Percentiles rank a stretch among this genome's conserved stretches.
Conservation (phyloP, 2,329 filamentous ascomycete genomes). For the Harringtonia lauricola region DNA sequence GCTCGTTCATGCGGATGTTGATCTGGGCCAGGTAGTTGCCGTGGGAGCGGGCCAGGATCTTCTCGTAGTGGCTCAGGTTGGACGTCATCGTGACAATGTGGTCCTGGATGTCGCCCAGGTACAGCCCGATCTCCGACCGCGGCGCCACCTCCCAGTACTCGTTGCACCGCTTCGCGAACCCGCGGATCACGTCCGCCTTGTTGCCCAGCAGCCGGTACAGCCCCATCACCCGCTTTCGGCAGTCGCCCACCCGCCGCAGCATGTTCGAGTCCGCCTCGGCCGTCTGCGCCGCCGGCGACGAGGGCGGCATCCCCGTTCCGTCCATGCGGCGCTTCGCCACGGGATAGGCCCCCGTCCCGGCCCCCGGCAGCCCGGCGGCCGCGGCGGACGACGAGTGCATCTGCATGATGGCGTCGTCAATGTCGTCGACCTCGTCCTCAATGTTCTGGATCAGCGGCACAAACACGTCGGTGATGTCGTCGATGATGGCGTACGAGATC, state of each 20-base stretch:
- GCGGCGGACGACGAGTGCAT: conserved; percentile 54
- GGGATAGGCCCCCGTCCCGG: too few relatives aligned
- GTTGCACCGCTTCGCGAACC: conserved; percentile 95
- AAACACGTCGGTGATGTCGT: conserved; percentile 97
- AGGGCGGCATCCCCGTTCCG: neutral
- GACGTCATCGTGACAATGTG: conserved; percentile 99
- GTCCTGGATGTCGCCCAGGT: conserved; percentile 96
- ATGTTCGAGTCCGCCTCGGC: conserved; percentile 39
- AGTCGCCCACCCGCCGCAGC: conserved; percentile 85
- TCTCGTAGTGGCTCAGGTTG: conserved; percentile 92
- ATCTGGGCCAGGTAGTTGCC: conserved; percentile 98
- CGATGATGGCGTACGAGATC: conserved; percentile 97
- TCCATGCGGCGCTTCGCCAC: too few relatives aligned
- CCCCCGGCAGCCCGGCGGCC: conserved; percentile 15
- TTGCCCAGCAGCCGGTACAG: conserved; percentile 87
- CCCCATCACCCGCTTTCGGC: conserved; percentile 94
- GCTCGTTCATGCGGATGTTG: conserved; percentile 97
- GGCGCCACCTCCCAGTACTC: conserved; percentile 97
- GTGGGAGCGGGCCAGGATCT: conserved; percentile 82
- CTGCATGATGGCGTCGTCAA: conserved; percentile 81
- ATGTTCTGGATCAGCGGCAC: conserved; percentile 85
- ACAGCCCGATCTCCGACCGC: conserved; percentile 90
- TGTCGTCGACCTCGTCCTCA: conserved; percentile 93
- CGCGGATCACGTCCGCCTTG: conserved; percentile 98
- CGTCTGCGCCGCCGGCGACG: conserved; percentile 21